Percentiles rank a stretch among this genome's conserved stretches.
Evolutionary conservation across 441 rosid genomes (phyloP).

Genomic region (Erodium chrysanthum): DNA sequence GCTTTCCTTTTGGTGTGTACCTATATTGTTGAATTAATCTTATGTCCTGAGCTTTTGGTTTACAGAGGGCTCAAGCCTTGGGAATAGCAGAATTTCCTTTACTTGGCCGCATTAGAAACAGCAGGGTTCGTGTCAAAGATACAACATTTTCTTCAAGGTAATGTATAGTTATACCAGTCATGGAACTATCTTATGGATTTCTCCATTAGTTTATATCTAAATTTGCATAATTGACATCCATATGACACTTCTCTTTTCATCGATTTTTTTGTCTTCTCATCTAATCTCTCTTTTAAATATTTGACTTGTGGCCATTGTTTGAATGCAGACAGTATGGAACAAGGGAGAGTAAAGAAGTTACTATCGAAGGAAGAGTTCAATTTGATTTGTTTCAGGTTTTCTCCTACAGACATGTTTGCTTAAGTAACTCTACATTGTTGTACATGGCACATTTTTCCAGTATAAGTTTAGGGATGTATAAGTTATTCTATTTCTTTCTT

Average conservation of each 20-base stretch:
- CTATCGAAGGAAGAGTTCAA: constrained; percentile 91
- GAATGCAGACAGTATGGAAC: constrained; percentile 69
- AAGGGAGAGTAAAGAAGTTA: constrained; percentile 92
- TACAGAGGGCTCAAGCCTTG: constrained; percentile 77
- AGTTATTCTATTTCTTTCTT: constrained; percentile 14
- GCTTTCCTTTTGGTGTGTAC: constrained; percentile 5
- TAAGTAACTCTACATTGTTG: constrained; percentile 13
- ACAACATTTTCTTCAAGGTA: constrained; percentile 95
- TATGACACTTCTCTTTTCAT: neutral
- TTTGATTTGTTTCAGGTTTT: constrained; percentile 96
- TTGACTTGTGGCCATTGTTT: neutral
- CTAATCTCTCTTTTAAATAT: neutral
- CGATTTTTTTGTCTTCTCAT: neutral
- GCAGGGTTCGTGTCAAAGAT: constrained; percentile 80
- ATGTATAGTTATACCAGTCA: neutral
- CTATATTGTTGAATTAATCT: neutral
- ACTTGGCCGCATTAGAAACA: constrained; percentile 78
- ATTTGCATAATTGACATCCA: neutral
- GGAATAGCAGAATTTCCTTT: constrained; percentile 81
- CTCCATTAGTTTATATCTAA: neutral
- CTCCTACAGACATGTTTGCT: constrained; percentile 15
- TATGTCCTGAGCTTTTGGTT: constrained; percentile 20
- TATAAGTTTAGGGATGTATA: constrained; percentile 8
- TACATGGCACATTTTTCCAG: constrained; percentile 14
- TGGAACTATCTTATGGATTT: neutral